Base-by-base conservation (phyloP, 768 basidiomycete species). In the Rhodosporidiobolus sp. region DNA sequence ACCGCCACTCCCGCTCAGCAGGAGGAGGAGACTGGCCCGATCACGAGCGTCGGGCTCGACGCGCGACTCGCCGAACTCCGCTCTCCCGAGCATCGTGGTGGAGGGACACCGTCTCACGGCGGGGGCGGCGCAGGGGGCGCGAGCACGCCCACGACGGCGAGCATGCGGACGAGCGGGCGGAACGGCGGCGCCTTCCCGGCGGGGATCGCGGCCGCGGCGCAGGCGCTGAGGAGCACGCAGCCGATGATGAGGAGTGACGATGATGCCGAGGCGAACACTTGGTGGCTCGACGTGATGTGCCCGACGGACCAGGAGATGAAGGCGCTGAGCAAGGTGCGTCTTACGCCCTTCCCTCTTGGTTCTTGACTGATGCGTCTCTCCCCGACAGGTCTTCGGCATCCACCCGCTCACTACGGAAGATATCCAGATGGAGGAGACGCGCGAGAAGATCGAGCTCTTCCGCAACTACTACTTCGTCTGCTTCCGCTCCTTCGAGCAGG, bases 271-370 rank as follows among this genome's bases (percentile, higher is more conserved):
- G 85, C 85, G 1, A 89, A 86, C 78, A 96, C 94, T 3, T 99
- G 96, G 96, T 99, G 96, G 96, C 82, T 99, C 73, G 96, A 99
- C 78, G 86, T 98, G 3, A 86, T 88, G 64, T 89, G 88, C 67
- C 96, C 96, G 0, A 98, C 94, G 1, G 96, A 99, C 74, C 93
- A 94, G 59, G 96, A 99, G 82, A 98, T 99, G 96, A 92, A 92
- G 80, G 88, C 94, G 84, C 84, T 99, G 22, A 91, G 90, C 83
- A 92, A 94, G 86, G 94, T 90, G 77, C 50, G 83, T 78, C 24
- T 28, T 3, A n/a, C n/a, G n/a, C 54, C 6, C 24, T 54, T 34
- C 22, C 53, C 32, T 30, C 58, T 53, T 61, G 35, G 7, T n/a
- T 57, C 26, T 24, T 1, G 19, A 34, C 38, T 56, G 17, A 65